Base-by-base conservation (phyloP, 1,284 basidiomycete species). In the Leccinum proximum region DNA sequence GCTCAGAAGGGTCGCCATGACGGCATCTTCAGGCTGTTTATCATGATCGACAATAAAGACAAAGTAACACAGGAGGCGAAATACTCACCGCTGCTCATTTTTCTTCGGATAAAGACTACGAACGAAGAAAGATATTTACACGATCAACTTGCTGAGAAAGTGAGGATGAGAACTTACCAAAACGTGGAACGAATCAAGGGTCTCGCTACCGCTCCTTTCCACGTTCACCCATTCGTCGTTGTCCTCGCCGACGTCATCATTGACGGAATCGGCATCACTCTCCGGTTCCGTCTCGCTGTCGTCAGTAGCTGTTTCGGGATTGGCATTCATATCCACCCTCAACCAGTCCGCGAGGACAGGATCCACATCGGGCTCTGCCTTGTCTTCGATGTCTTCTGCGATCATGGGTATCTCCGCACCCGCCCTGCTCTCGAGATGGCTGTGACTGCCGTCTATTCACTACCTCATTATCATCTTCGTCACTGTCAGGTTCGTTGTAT, bases 221-320 rank as follows among this genome's bases (percentile, higher is more conserved):
- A 77, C 54, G 6, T 66, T 66, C 45, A 67, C 45, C 76, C 74
- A 77, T 59, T 75, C 79, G n/a, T 77, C 72, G 10, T 16, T 61
- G 11, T 30, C 30, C 1, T 79, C 78, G 11, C 72, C 77, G 4
- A 82, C 78, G 66, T 89, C 88, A 35, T 80, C 84, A 66, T 89
- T 86, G 65, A 88, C 84, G 13, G 89, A 91, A 71, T 91, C 90
- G 10, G 81, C 81, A 64, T 89, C 89, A n/a, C 85, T 86, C 59
- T 82, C 88, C 0, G 81, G 79, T 35, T 84, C 85, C 0, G 79
- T 80, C 50, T 77, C 77, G 14, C 74, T 73, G 26, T 75, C 74
- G 42, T 71, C 64, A 40, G 63, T 13, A n/a, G 9, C 11, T 5
- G 62, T 54, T 2, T 65, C 50, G 13, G 50, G 57, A 10, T 66